Evolutionary conservation across 345 rosid genomes (phyloP), one percentile per base, ranked within the genome.

Genomic region (Populus pruinosa): DNA sequence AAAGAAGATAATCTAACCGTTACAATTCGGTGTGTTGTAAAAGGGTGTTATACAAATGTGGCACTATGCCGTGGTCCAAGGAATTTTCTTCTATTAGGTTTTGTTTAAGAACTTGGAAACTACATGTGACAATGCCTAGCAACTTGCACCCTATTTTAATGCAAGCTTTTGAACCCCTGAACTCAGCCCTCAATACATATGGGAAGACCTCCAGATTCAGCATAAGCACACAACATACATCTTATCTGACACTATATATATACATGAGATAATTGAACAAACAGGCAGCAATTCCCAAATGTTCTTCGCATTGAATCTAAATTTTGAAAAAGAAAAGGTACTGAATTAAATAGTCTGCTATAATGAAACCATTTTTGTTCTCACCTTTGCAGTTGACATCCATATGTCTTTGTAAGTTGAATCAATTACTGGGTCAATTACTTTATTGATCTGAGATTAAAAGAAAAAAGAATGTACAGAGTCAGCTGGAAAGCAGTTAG

Each of bases 301-400:
- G 27, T 21, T 21, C 62, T 53, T 20, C 27, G 3, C 5, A 36
- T 38, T n/a, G 6, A 69, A 27, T 31, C 7, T 2, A 29, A 1
- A n/a, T 25, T 27, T 3, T 8, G 63, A 29, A 18, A 29, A 55
- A 16, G 68, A 67, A 53, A 35, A 38, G 0, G 31, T 53, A 18
- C 10, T 27, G 55, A 20, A 67, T 50, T 35, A 47, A 36, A 5
- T 25, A 41, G 36, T 27, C 8, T 25, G 31, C 59, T 41, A 27
- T 63, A 18, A 35, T 23, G 9, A 44, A 31, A 23, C 47, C 8
- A 25, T 67, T 62, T 20, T 8, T 67, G 31, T 70, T 81, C 89
- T 82, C 75, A 95, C 99, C 95, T 89, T 90, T 75, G 99, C 97
- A 39, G 93, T 93, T 69, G 94, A 92, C 71, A 83, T 77, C 99